These are phyloP conservation scores for Tremellales sp. DNA, from an alignment of 1,284 basidiomycete genomes.

Conservation along the genomic window DNA sequence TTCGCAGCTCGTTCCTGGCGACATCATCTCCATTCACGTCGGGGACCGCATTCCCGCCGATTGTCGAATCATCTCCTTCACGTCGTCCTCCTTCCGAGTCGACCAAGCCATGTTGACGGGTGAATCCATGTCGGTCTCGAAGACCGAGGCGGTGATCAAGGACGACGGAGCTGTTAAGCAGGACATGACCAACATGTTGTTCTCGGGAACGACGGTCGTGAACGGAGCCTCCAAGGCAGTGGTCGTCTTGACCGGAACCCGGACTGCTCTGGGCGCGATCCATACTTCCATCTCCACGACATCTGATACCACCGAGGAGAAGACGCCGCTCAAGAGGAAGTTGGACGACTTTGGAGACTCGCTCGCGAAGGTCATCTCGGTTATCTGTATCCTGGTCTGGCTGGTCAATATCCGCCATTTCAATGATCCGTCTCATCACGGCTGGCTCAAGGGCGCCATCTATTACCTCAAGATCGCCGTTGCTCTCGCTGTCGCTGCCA, in stretches of 20 bases:
- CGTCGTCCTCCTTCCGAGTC: slow-evolving; percentile 77
- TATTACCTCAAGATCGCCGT: slow-evolving; percentile 99
- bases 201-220: slow-evolving; percentile 90
- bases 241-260: slow-evolving; percentile 76
- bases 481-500: slow-evolving; percentile 90
- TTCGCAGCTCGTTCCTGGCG: slow-evolving; percentile 84
- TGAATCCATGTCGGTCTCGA: slow-evolving; percentile 82
- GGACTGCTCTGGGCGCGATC: slow-evolving; percentile 90
- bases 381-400: slow-evolving; percentile 94
- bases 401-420: slow-evolving; percentile 91
- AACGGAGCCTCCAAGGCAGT: slow-evolving; percentile 80
- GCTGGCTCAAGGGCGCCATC: slow-evolving; percentile 82
- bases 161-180: slow-evolving; percentile 83
- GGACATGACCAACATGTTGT: slow-evolving; percentile 92
- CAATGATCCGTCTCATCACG: slow-evolving; percentile 84
- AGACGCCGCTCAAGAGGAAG: slow-evolving; percentile 92
- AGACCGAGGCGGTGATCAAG: slow-evolving; percentile 62
- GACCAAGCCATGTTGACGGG: slow-evolving; percentile 95
- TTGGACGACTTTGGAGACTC: slow-evolving; percentile 94
- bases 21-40: slow-evolving; percentile 81
- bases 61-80: slow-evolving; percentile 79
- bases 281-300: slow-evolving; percentile 72
- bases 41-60: slow-evolving; percentile 94
- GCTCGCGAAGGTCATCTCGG: slow-evolving; percentile 91
- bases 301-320: slow-evolving; percentile 59